Evolutionary conservation across 768 basidiomycete species (phyloP).

Genomic region (Tephrocybe sp.): DNA sequence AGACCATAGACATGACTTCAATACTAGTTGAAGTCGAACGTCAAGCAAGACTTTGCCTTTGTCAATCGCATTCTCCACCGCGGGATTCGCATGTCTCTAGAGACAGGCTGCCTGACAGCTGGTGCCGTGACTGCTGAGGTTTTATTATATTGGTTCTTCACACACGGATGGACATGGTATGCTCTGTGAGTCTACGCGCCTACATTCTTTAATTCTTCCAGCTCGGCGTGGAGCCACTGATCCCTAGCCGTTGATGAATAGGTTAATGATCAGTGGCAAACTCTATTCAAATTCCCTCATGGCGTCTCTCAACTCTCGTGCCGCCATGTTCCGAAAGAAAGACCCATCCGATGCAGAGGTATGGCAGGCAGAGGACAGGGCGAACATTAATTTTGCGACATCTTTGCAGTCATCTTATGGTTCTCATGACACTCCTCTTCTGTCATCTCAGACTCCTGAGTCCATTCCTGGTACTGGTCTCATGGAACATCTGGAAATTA

Average conservation of each 20-base stretch:
- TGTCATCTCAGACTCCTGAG: no score
- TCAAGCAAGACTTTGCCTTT: neutral
- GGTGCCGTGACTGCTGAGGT: neutral
- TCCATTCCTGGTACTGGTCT: no score
- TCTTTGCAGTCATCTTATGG: no score
- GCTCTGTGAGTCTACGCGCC: neutral
- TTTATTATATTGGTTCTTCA: neutral
- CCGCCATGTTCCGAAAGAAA: neutral
- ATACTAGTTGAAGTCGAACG: neutral
- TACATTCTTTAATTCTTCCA: neutral
- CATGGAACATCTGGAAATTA: no score
- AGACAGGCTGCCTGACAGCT: slow-evolving; percentile 1
- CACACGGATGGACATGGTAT: neutral
- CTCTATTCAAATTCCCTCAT: neutral
- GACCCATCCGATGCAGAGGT: no score
- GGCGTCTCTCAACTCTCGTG: slow-evolving; percentile 1
- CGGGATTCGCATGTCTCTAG: slow-evolving; percentile 1
- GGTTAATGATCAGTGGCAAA: neutral
- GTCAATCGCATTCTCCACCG: neutral
- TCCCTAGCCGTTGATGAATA: neutral
- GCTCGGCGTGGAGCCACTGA: neutral
- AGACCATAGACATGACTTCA: neutral
- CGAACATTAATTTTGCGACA: no score
- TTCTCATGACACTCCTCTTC: no score
- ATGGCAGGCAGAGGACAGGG: no score